phyloP scores from a whole-genome alignment of 1,284 basidiomycete genomes.

The Tylopilus orsonianus region DNA sequence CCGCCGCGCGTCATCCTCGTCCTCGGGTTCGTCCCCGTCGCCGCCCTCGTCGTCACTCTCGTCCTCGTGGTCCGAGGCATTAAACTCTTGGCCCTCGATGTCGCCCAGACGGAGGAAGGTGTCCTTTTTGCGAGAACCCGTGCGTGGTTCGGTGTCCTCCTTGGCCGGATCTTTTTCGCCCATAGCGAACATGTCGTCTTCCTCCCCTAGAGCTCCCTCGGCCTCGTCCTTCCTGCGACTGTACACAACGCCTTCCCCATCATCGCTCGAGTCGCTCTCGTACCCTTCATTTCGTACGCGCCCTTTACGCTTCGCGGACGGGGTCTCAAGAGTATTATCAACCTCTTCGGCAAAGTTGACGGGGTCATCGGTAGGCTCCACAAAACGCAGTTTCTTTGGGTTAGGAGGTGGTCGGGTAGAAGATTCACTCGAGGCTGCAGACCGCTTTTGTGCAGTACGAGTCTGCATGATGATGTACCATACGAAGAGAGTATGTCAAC shows the following conservation, averaged over 20 bases:
- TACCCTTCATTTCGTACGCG: constrained; percentile 86
- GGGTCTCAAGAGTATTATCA: constrained; percentile 68
- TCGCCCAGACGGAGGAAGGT: constrained; percentile 85
- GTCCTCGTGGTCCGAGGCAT: constrained; percentile 48
- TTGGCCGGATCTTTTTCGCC: constrained; percentile 58
- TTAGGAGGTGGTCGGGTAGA: constrained; percentile 20
- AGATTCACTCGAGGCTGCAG: constrained; percentile 47
- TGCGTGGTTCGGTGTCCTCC: constrained; percentile 21
- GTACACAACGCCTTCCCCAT: constrained; percentile 85
- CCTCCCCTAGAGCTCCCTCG: constrained; percentile 53
- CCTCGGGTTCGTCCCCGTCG: constrained; percentile 62
- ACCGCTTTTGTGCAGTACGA: constrained; percentile 55
- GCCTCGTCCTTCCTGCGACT: constrained; percentile 62
- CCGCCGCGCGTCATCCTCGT: constrained; percentile 77
- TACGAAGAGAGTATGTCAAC: constrained; percentile 1
- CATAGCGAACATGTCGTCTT: constrained; percentile 88
- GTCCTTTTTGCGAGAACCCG: constrained; percentile 54
- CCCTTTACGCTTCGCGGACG: constrained; percentile 56
- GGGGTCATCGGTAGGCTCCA: constrained; percentile 74
- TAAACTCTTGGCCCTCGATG: constrained; percentile 94
- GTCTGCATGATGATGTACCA: constrained; percentile 49
- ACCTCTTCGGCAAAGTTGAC: constrained; percentile 73
- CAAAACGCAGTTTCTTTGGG: constrained; percentile 79
- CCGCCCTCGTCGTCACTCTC: constrained; percentile 43
- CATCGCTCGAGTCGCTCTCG: constrained; percentile 91